These are phyloP conservation scores for Rutidosis leptorrhynchoides DNA, from an alignment of 129 eudicot species.

Conservation along the genomic window DNA sequence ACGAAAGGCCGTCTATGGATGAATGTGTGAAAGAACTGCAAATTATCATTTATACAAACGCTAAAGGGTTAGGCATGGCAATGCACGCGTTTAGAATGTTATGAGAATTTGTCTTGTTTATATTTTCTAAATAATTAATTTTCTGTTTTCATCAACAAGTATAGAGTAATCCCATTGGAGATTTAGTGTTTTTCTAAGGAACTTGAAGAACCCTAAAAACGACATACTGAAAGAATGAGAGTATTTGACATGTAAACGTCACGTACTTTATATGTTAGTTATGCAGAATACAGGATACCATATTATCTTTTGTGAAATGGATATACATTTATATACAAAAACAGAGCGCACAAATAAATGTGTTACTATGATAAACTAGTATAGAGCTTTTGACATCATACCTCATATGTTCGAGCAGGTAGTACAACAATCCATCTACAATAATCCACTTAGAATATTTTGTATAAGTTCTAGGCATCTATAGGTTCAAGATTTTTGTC, in stretches of 20 bases:
- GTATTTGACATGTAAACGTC: slow-evolving; percentile 10
- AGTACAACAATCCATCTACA: background rate
- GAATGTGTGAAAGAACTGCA: slow-evolving; percentile 92
- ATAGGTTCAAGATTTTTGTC: slow-evolving; percentile 35
- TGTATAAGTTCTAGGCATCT: slow-evolving; percentile 15
- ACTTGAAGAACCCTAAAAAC: slow-evolving; percentile 17
- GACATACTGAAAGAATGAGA: slow-evolving; percentile 2
- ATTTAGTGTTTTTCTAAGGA: slow-evolving; percentile 26
- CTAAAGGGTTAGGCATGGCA: slow-evolving; percentile 83
- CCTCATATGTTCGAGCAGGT: slow-evolving; percentile 21
- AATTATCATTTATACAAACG: slow-evolving; percentile 56
- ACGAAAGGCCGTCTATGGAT: slow-evolving; percentile 88
- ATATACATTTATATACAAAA: slow-evolving; percentile 29
- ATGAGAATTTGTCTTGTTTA: slow-evolving; percentile 32
- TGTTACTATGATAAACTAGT: slow-evolving; percentile 21
- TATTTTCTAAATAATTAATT: slow-evolving; percentile 21
- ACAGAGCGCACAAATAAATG: background rate
- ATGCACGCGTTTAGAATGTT: slow-evolving; percentile 79
- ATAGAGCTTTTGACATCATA: slow-evolving; percentile 28
- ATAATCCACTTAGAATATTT: background rate
- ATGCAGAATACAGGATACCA: slow-evolving; percentile 7
- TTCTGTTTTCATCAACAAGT: slow-evolving; percentile 19
- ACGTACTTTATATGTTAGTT: slow-evolving; percentile 30
- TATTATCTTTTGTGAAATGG: slow-evolving; percentile 9
- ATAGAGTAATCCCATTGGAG: slow-evolving; percentile 16